These are phyloP conservation scores for Aspergillus tamarii DNA, from an alignment of 2,329 filamentous ascomycete species.

Conservation along the genomic window DNA sequence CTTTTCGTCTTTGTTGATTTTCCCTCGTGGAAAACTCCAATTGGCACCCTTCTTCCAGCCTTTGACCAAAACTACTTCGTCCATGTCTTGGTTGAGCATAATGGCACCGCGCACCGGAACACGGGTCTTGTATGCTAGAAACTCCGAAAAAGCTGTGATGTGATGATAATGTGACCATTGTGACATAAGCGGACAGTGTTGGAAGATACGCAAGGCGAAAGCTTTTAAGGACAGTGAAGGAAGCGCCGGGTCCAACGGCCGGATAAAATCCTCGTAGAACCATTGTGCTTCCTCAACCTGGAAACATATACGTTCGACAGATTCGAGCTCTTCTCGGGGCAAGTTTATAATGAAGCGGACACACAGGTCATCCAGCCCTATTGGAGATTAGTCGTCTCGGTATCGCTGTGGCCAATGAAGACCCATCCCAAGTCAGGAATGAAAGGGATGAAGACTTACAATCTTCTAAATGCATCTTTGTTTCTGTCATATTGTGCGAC, in stretches of 20 bases:
- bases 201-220: slow-evolving; percentile 89
- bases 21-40: slow-evolving; percentile 96
- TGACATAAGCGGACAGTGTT: slow-evolving; percentile 87
- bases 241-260: slow-evolving; percentile 80
- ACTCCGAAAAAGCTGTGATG: slow-evolving; percentile 83
- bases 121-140: slow-evolving; percentile 90
- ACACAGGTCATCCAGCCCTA: slow-evolving; percentile 95
- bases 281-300: slow-evolving; percentile 99
- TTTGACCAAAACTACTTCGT: slow-evolving; percentile 88
- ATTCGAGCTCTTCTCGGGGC: slow-evolving; percentile 84
- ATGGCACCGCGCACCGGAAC: slow-evolving; percentile 95
- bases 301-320: slow-evolving; percentile 93
- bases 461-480: slow-evolving; percentile 86
- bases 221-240: slow-evolving; percentile 82
- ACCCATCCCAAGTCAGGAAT: neutral
- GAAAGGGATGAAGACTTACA: slow-evolving; percentile 59
- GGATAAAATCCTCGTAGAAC: slow-evolving; percentile 99
- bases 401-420: slow-evolving; percentile 1
- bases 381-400: slow-evolving; percentile 26
- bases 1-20: slow-evolving; percentile 97
- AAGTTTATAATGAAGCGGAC: slow-evolving; percentile 98
- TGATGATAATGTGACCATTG: slow-evolving; percentile 78
- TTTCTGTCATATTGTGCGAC: slow-evolving; percentile 69
- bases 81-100: slow-evolving; percentile 91
- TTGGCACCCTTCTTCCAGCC: slow-evolving; percentile 97